Percentiles rank a stretch among this genome's conserved stretches.
These are phyloP conservation scores for Pisolithus microcarpus DNA, from an alignment of 768 basidiomycete species.

Conservation along the genomic window DNA sequence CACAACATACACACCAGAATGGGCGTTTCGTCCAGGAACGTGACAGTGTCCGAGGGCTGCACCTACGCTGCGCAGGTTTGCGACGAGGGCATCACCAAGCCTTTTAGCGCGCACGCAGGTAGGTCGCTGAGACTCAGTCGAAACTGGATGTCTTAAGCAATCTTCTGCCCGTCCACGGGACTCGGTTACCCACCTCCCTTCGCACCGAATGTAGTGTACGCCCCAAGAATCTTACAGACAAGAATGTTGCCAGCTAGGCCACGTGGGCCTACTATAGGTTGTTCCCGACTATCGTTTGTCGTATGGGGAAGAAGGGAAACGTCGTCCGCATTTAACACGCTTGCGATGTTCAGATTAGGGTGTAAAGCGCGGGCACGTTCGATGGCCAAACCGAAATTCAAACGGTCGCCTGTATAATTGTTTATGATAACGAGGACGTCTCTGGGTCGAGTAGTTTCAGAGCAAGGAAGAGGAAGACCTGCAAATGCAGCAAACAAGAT, in stretches of 20 bases:
- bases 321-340: conserved; percentile 50
- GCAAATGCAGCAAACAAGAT: conserved; percentile 40
- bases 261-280: conserved; percentile 39
- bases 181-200: conserved; percentile 18
- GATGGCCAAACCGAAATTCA: conserved; percentile 53
- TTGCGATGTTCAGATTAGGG: conserved; percentile 31
- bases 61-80: conserved; percentile 28
- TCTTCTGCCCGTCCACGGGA: too few species aligned
- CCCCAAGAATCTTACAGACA: conserved; percentile 53
- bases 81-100: conserved; percentile 28
- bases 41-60: conserved; percentile 50
- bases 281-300: conserved; percentile 6
- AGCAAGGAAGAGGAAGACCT: conserved; percentile 8
- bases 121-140: conserved; percentile 2
- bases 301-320: conserved; percentile 36
- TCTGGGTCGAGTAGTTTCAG: neutral
- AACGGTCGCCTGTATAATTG: conserved; percentile 49
- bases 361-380: conserved; percentile 39
- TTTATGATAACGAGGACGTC: conserved; percentile 35
- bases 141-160: neutral
- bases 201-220: conserved; percentile 32
- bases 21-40: conserved; percentile 38
- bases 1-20: conserved; percentile 4
- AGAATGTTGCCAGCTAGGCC: conserved; percentile 42
- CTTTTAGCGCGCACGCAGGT: conserved; percentile 14